Base-by-base conservation (phyloP, 208 protist species). In the Leishmania arabica region DNA sequence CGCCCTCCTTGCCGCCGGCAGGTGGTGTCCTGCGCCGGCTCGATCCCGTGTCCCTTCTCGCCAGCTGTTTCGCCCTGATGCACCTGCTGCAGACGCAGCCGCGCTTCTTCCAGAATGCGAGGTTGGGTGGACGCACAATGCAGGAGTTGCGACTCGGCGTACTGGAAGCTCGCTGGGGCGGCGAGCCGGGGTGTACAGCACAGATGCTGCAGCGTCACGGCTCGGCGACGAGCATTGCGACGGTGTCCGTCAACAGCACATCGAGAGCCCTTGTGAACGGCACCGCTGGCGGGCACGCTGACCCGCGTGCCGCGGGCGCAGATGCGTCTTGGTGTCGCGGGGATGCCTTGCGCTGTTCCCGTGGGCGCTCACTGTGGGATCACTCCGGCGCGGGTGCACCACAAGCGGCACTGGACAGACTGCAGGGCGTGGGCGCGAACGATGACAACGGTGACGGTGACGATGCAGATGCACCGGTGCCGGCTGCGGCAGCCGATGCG, bases 11-110 rank as follows among this genome's bases (percentile, higher is more conserved):
- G n/a, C 72, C 53, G 34, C 17, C 51, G 37, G 56, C 49, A 24
- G 72, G 40, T 9, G 71, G 27, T 3, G 76, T 77, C 45, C n/a
- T 54, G 24, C 70, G 76, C 24, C 68, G 19, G 13, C 34, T 84
- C 31, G 79, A 70, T 73, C 49, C 77, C 45, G 72, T 78, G 19
- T 13, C 70, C n/a, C 19, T 78, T 27, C 49, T 82, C 45, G 77
- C 82, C 73, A 85, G 82, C 58, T 69, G 69, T 54, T 65, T 69
- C 0, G 77, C 82, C n/a, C 73, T 82, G 64, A 78, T 81, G 24
- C 82, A 85, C 65, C 82, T 85, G 3, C 71, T 85, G 40, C 82
- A 76, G 27, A 71, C 77, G 7, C 82, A 85, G 5, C n/a, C 75
- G 8, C 27, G 15, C 31, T 79, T 78, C 76, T 81, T 82, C 47